Base-by-base conservation (phyloP, 495 filamentous ascomycete genomes). In the Daldinia vernicosa region DNA sequence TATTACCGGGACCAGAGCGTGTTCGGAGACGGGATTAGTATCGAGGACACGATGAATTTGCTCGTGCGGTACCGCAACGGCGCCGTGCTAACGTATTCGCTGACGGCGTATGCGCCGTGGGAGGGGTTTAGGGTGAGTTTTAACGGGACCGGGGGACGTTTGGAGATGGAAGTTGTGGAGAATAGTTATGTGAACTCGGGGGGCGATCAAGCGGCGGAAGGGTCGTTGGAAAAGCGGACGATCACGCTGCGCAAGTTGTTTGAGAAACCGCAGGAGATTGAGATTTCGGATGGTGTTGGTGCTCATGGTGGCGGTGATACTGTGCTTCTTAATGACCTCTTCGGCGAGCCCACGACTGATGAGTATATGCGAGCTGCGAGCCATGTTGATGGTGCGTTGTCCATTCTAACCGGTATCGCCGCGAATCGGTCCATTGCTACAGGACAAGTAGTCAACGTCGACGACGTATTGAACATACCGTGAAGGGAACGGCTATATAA, bases 41-140 rank as follows among this genome's bases (percentile, higher is more conserved):
- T 88, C 66, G 86, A 89, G 74, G 86, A 88, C 66, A 88, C 85
- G 4, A 87, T 88, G 86, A 85, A 83, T 39, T 74, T 88, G 57
- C 77, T 88, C 62, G 85, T 89, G 57, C 78, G 83, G 71, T 89
- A 89, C 66, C 79, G 80, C 11, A 83, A 81, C 61, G 84, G 84
- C 1, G 84, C 82, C 1, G 83, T 88, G 61, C 66, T 85, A 68
- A 82, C 82, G 32, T 85, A 83, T 63, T 81, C 79, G 56, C 58
- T 83, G 61, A 82, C 80, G 6, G 83, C 83, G 54, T 85, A 85
- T 51, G 80, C 82, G 56, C 83, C 82, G 26, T 84, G 81, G 81
- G 83, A 85, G 61, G 83, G 83, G 24, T 82, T 84, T 71, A 70
- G 81, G 30, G 80, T 81, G 22, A 80, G 73, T 54, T 83, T 84